Base-by-base conservation (phyloP, 1,284 basidiomycete genomes). In the Leccinum pachyderme region DNA sequence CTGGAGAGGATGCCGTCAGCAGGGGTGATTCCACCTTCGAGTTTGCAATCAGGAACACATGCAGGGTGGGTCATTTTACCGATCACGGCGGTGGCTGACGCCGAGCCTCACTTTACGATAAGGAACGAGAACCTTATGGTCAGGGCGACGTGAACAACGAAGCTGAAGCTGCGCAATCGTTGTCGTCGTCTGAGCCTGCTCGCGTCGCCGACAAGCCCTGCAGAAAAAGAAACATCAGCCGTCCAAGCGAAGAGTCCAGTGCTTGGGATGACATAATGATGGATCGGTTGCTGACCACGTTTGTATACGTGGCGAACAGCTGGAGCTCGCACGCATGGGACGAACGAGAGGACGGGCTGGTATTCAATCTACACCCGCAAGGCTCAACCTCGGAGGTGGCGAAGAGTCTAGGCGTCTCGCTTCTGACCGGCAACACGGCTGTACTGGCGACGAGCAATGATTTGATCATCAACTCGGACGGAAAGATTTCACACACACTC, bases 401-500 rank as follows among this genome's bases (percentile, higher is more conserved):
- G 5, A 39, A n/a, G 13, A 33, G 60, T 29, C 45, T 43, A 15
- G 53, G 54, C 7, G 46, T 52, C 27, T 50, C 52, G 28, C 49
- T 57, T 15, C 31, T 22, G 39, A 32, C 47, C 22, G 51, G 32
- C 24, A 55, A 56, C 27, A 49, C 8, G 44, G 35, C 55, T 43
- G 29, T 46, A 31, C 51, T 51, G 37, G 35, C 18, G 55, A 37
- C 57, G 49, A 43, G 44, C 6, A 56, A 57, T 12, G 59, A 58
- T 48, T 45, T 73, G 53, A 53, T 61, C 29, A 51, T 73, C 51
- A 65, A 72, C 44, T 39, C 60, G 22, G 71, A 70, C 55, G 68
- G 68, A 13, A 73, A 62, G 52, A 35, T 70, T 51, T 70, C 71
- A 5, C 71, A 73, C 53, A 45, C 55, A 12, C 61, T 70, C 6